These are phyloP conservation scores for Pseudocercospora macadamiae DNA, from an alignment of 2,329 filamentous ascomycete species.

Conservation along the genomic window DNA sequence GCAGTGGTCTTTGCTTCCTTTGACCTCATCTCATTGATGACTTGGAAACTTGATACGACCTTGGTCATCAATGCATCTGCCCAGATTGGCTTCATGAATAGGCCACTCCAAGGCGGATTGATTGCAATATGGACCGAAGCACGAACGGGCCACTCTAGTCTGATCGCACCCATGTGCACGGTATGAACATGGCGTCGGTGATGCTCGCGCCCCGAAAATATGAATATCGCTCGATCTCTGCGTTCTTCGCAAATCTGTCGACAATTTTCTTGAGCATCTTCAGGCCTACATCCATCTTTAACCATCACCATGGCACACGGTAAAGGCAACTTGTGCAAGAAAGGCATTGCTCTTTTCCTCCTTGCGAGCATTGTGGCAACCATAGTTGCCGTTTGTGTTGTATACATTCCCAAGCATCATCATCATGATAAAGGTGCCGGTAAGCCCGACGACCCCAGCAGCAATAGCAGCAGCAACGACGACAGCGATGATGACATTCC, in stretches of 20 bases:
- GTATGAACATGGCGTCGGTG: background rate
- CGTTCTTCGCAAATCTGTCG: background rate
- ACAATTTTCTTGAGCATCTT: background rate
- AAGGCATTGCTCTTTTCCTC: slow-evolving; percentile 4
- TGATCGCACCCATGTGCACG: background rate
- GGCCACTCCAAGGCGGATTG: background rate
- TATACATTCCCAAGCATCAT: slow-evolving; percentile 12
- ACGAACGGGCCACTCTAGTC: background rate
- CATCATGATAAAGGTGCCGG: background rate
- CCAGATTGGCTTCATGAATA: background rate
- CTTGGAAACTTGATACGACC: background rate
- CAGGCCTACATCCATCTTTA: background rate
- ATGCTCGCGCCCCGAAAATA: background rate
- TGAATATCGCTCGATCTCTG: background rate
- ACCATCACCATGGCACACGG: slow-evolving; percentile 11
- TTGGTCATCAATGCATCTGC: background rate
- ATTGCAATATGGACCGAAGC: background rate
- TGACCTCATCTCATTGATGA: background rate
- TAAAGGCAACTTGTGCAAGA: slow-evolving; percentile 7
- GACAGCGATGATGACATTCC: background rate
- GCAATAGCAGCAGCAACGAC: background rate
- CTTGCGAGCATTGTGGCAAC: slow-evolving; percentile 11
- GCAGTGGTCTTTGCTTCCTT: background rate
- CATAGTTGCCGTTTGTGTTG: slow-evolving; percentile 13
- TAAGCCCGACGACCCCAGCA: background rate